Evolutionary conservation across 2,329 filamentous ascomycete genomes (phyloP).

Genomic region (Colletotrichum melonis): DNA sequence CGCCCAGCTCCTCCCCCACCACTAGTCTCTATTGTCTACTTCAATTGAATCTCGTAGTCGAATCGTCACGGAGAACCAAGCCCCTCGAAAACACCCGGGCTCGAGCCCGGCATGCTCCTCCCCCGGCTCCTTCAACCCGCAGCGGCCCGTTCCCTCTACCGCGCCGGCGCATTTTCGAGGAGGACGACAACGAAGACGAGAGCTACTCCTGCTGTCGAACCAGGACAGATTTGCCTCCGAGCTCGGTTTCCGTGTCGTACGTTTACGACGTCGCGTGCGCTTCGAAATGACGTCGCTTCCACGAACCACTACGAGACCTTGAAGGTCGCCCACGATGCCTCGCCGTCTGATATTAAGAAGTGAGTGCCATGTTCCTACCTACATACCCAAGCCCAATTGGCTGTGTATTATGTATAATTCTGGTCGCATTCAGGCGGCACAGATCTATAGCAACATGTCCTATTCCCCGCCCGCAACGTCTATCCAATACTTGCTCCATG

Average conservation of each 20-base stretch:
- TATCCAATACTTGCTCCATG: not conserved
- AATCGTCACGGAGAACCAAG: conserved; percentile 5
- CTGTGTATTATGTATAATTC: not conserved
- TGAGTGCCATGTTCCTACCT: conserved; percentile 45
- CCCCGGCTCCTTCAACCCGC: conserved; percentile 46
- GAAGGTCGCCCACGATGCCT: conserved; percentile 76
- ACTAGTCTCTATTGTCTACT: not conserved
- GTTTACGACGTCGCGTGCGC: conserved; percentile 45
- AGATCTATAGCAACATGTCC: conserved; percentile 4
- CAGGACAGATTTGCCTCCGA: conserved; percentile 8
- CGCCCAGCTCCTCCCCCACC: not conserved
- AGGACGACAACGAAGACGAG: not conserved
- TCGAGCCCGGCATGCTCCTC: conserved; percentile 72
- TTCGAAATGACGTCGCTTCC: conserved; percentile 43
- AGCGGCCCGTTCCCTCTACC: conserved; percentile 41
- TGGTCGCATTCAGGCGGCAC: not conserved
- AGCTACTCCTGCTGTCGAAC: not conserved
- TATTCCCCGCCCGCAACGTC: conserved; percentile 11
- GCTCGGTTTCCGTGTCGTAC: conserved; percentile 1
- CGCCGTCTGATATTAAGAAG: conserved; percentile 86
- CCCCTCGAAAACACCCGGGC: conserved; percentile 37
- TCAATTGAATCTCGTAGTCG: not conserved
- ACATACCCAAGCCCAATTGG: not conserved
- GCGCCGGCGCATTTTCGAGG: conserved; percentile 21
- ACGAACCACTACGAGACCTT: conserved; percentile 86